These are phyloP conservation scores for Hirsutella rhossiliensis DNA, from an alignment of 2,329 filamentous ascomycete species.

Conservation along the genomic window DNA sequence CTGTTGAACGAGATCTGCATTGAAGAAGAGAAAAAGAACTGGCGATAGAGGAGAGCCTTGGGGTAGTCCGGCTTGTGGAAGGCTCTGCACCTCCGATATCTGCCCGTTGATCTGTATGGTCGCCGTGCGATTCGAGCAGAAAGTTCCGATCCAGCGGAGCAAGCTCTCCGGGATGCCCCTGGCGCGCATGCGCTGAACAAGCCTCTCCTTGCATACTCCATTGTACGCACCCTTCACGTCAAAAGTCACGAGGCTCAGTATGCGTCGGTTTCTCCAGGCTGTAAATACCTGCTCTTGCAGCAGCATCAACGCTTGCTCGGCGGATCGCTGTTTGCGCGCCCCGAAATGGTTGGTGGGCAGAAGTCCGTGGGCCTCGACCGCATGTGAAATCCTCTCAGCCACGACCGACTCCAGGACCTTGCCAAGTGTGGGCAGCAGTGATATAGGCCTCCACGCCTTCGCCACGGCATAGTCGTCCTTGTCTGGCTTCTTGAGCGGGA, in stretches of 20 bases:
- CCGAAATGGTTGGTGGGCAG: too few relatives aligned
- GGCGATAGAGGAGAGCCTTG: constrained; percentile 5
- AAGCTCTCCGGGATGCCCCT: constrained; percentile 5
- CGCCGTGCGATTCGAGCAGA: constrained; percentile 3
- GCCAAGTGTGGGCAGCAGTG: too few relatives aligned
- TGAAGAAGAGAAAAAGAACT: constrained; percentile 22
- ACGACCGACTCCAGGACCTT: too few relatives aligned
- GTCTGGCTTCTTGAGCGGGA: constrained; percentile 15
- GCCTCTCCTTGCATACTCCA: constrained; percentile 6
- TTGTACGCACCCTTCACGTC: too few relatives aligned
- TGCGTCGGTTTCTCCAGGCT: too few relatives aligned
- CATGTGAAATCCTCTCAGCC: too few relatives aligned
- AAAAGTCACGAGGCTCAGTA: too few relatives aligned
- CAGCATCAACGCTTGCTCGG: too few relatives aligned
- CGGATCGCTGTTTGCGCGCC: too few relatives aligned
- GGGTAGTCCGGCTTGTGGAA: not conserved
- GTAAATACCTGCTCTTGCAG: too few relatives aligned
- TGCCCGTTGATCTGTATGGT: not conserved
- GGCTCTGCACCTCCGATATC: not conserved
- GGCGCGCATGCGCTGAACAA: constrained; percentile 5
- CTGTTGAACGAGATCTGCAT: constrained; percentile 21
- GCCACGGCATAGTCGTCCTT: constrained; percentile 13
- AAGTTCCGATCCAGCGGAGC: constrained; percentile 5
- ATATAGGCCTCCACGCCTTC: too few relatives aligned
- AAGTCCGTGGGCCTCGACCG: too few relatives aligned